phyloP scores from a whole-genome alignment of 805 yeast species.

The Blastobotrys robertii region DNA sequence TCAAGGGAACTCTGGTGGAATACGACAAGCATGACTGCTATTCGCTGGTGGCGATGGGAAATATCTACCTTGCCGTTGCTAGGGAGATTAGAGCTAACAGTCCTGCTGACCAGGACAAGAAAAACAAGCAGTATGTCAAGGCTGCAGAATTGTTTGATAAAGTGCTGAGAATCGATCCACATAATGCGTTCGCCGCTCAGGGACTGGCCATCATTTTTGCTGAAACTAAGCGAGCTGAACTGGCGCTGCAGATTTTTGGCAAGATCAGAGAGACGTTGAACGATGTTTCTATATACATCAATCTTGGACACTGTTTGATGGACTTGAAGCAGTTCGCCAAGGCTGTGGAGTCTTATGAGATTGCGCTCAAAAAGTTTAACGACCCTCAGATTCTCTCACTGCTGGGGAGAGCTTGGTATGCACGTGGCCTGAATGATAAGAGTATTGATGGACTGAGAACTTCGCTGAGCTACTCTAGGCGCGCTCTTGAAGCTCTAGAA shows the following conservation, averaged over 20 bases:
- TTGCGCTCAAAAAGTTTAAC: conserved; percentile 56
- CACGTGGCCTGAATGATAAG: conserved; percentile 62
- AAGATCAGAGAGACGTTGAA: conserved; percentile 84
- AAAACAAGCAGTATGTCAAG: conserved; percentile 66
- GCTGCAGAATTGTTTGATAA: conserved; percentile 91
- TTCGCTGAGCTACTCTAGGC: conserved; percentile 52
- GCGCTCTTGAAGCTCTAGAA: conserved; percentile 38
- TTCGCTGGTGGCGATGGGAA: conserved; percentile 84
- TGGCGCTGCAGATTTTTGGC: conserved; percentile 78
- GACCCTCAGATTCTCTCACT: conserved; percentile 61
- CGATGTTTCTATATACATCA: conserved; percentile 73
- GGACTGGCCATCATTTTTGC: conserved; percentile 92
- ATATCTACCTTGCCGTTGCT: conserved; percentile 71
- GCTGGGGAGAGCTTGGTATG: conserved; percentile 82
- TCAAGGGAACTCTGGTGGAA: conserved; percentile 73
- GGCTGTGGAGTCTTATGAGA: conserved; percentile 79
- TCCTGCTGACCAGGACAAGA: conserved; percentile 44
- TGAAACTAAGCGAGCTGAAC: conserved; percentile 56
- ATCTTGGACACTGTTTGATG: conserved; percentile 76
- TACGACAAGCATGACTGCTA: conserved; percentile 77
- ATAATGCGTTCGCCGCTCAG: conserved; percentile 92
- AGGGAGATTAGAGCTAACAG: conserved; percentile 51
- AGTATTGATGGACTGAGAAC: conserved; percentile 48
- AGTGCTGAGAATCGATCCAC: conserved; percentile 73
- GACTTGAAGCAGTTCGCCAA: conserved; percentile 76